These are phyloP conservation scores for Lippia alba DNA, from an alignment of 305 asterid genomes.

Conservation along the genomic window DNA sequence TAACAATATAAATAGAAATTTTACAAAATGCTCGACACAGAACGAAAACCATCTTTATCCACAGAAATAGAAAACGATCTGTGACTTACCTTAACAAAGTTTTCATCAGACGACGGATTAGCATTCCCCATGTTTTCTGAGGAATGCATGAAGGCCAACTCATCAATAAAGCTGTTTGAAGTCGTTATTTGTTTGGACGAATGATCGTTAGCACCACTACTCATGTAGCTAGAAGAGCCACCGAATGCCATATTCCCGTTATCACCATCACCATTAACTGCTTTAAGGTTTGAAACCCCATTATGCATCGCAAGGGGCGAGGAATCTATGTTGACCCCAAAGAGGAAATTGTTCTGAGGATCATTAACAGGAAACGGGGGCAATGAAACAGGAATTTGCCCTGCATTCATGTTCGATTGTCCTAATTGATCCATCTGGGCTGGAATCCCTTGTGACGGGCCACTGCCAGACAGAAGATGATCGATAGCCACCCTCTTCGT, in stretches of 20 bases:
- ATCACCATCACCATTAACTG: slow-evolving; percentile 46
- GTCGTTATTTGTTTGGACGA: slow-evolving; percentile 37
- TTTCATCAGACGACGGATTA: slow-evolving; percentile 41
- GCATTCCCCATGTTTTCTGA: slow-evolving; percentile 42
- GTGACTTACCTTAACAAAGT: slow-evolving; percentile 52
- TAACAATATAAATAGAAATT: too few relatives aligned
- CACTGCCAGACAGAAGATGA: slow-evolving; percentile 36
- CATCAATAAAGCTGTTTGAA: slow-evolving; percentile 42
- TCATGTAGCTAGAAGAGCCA: slow-evolving; percentile 47
- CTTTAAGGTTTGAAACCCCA: slow-evolving; percentile 47
- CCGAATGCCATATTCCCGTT: slow-evolving; percentile 38
- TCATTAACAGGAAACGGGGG: slow-evolving; percentile 59
- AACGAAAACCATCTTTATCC: too few relatives aligned
- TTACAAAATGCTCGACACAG: too few relatives aligned
- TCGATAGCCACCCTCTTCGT: slow-evolving; percentile 51
- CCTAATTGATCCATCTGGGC: slow-evolving; percentile 39
- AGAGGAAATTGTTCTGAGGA: slow-evolving; percentile 49
- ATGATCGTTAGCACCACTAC: slow-evolving; percentile 41
- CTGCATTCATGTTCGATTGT: slow-evolving; percentile 24
- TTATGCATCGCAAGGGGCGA: slow-evolving; percentile 48
- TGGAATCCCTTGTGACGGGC: slow-evolving; percentile 33
- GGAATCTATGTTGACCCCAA: slow-evolving; percentile 57
- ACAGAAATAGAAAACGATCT: too few relatives aligned
- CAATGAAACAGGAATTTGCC: slow-evolving; percentile 43
- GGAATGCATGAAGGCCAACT: slow-evolving; percentile 42